Base-by-base conservation (phyloP, 108 stramenopile species). In the Aurantiochytrium sp. region DNA sequence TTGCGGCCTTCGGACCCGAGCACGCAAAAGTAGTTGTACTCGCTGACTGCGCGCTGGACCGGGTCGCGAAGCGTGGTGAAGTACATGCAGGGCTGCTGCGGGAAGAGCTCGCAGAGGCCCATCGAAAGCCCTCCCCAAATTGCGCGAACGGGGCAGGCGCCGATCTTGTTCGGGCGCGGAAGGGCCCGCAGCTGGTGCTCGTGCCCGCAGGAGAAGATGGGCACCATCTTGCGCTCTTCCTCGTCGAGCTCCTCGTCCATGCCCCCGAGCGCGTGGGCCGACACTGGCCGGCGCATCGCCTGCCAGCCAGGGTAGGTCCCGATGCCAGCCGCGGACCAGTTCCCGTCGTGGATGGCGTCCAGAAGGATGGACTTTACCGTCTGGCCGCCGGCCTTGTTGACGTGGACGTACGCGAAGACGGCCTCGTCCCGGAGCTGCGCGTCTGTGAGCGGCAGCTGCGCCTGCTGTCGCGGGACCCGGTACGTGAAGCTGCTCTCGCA, bases 21-120 rank as follows among this genome's bases (percentile, higher is more conserved):
- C 3, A 81, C 73, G 24, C 73, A 81, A 81, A 81, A 81, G 45
- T 81, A 81, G 45, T 81, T 81, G 45, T 81, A 81, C 27, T 81
- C 73, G 24, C 73, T 81, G 8, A 81, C 30, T 48, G 73, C 73
- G 8, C 73, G 73, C n/a, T 41, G 6, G 21, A 81, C 24, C 10
- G 73, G 73, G 24, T 81, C 73, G n/a, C 45, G 39, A 0, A 81
- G n/a, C 0, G 73, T 48, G 12, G 45, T 41, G 45, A 81, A 81
- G 39, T 81, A 81, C 30, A 81, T 48, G 45, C 73, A 81, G 6
- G 73, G 73, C 1, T 24, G 39, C n/a, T 81, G 21, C 12, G 73
- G 73, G 3, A 81, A 81, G 24, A 81, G 73, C 8, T 81, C 73
- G 73, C 73, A 81, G 10, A 81, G 73, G 6, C 73, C 73, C 42